These are phyloP conservation scores for Tylopilus subfusipes DNA, from an alignment of 768 basidiomycete species.

Conservation along the genomic window DNA sequence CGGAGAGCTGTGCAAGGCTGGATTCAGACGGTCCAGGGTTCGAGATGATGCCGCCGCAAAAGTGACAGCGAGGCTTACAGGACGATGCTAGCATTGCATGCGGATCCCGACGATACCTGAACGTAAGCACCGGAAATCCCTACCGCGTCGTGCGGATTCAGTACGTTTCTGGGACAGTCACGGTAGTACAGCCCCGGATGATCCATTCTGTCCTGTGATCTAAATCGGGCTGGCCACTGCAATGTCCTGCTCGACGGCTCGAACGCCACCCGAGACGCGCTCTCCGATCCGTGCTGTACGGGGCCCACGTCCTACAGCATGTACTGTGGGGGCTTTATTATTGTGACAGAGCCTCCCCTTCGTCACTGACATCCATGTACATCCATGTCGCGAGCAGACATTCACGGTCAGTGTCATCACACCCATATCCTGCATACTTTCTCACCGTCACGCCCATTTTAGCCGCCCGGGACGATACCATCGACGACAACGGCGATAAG, in stretches of 20 bases:
- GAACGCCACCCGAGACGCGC: no score
- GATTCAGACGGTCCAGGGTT: no score
- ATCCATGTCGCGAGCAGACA: slow-evolving; percentile 36
- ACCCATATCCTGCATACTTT: neutral
- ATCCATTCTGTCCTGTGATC: neutral
- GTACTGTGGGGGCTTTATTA: neutral
- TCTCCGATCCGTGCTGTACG: neutral
- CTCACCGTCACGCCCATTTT: slow-evolving; percentile 4
- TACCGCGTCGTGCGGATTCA: no score
- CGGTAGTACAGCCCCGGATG: no score
- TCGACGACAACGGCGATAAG: slow-evolving; percentile 75
- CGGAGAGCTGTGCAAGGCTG: no score
- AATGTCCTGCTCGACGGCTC: neutral
- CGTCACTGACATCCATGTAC: neutral
- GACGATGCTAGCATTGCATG: no score
- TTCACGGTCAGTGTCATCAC: slow-evolving; percentile 48
- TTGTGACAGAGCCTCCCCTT: neutral
- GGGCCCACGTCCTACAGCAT: neutral
- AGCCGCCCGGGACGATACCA: slow-evolving; percentile 87
- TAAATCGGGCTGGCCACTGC: neutral
- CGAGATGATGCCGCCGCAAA: no score
- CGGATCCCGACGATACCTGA: no score
- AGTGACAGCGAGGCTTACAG: no score
- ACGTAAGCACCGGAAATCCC: no score
- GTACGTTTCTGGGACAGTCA: no score